Evolutionary conservation across 225 moss, liverwort and hornwort species (phyloP).

Genomic region (Bryoerythrophyllum caledonicum): DNA sequence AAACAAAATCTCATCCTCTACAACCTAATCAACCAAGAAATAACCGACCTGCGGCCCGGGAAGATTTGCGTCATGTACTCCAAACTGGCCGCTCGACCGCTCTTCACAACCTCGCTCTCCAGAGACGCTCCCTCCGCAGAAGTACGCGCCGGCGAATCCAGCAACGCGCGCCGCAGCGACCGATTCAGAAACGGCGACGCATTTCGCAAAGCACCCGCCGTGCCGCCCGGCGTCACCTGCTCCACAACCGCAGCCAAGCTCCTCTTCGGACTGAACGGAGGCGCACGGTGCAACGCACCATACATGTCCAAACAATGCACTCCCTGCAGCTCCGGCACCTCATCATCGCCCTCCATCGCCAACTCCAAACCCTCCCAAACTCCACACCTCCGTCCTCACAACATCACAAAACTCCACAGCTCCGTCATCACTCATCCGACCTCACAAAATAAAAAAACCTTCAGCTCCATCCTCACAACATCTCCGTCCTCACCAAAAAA

Average conservation of each 20-base stretch:
- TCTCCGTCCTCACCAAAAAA: too few relatives aligned
- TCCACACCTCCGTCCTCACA: too few relatives aligned
- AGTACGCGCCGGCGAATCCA: slow-evolving; percentile 17
- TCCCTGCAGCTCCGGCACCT: slow-evolving; percentile 7
- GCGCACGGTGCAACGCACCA: slow-evolving; percentile 29
- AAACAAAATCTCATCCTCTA: background rate
- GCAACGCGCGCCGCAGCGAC: slow-evolving; percentile 39
- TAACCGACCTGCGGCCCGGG: slow-evolving; percentile 46
- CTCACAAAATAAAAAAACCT: too few relatives aligned
- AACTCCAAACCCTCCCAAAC: background rate
- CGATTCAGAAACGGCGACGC: slow-evolving; percentile 35
- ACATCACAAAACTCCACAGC: too few relatives aligned
- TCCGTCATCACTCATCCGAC: too few relatives aligned
- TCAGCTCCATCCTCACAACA: too few relatives aligned
- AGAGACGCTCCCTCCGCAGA: background rate
- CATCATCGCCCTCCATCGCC: slow-evolving; percentile 30
- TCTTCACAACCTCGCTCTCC: slow-evolving; percentile 16
- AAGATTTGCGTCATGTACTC: slow-evolving; percentile 50
- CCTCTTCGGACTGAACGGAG: slow-evolving; percentile 38
- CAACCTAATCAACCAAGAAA: background rate
- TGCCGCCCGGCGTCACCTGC: slow-evolving; percentile 22
- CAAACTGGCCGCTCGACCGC: slow-evolving; percentile 24
- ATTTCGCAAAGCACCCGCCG: slow-evolving; percentile 26
- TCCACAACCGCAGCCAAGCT: slow-evolving; percentile 25
- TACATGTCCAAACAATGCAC: slow-evolving; percentile 25